A percentile compares a stretch with the other conserved stretches of the same genome.
Conservation (phyloP, 2,329 filamentous ascomycete species). For the Aspergillus proliferans region DNA sequence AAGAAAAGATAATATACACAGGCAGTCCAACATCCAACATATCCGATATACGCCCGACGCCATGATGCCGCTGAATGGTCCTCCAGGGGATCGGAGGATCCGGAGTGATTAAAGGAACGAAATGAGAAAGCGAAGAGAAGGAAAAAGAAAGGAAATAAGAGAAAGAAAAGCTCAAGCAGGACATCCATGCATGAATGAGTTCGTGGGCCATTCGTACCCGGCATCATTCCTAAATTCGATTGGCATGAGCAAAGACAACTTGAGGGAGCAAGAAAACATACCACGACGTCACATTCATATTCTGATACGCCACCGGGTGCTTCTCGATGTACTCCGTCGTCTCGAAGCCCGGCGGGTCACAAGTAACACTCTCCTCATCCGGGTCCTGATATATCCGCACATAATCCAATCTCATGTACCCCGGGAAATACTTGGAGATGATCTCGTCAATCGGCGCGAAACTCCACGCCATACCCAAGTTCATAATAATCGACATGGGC, state of each 20-base stretch:
- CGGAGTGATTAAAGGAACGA: too few species aligned
- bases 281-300: slow-evolving; percentile 60
- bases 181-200: slow-evolving; percentile 56
- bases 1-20: too few species aligned
- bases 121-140: neutral
- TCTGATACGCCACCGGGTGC: slow-evolving; percentile 57
- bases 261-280: slow-evolving; percentile 24
- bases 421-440: slow-evolving; percentile 53
- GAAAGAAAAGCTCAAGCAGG: slow-evolving; percentile 13
- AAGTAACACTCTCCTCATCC: slow-evolving; percentile 54
- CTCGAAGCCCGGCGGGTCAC: slow-evolving; percentile 60
- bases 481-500: slow-evolving; percentile 61
- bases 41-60: too few species aligned
- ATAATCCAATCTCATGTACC: slow-evolving; percentile 63
- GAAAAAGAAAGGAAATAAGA: neutral
- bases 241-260: neutral
- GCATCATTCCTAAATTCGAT: slow-evolving; percentile 38
- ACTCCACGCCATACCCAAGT: slow-evolving; percentile 63
- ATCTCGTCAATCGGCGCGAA: slow-evolving; percentile 58
- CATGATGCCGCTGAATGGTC: too few species aligned
- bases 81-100: too few species aligned
- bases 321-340: slow-evolving; percentile 62
- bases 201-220: slow-evolving; percentile 55
- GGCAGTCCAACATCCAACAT: too few species aligned
- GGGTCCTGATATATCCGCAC: slow-evolving; percentile 64